These are phyloP conservation scores for Pachyrhizus erosus DNA, from an alignment of 306 rosid genomes.

Conservation along the genomic window DNA sequence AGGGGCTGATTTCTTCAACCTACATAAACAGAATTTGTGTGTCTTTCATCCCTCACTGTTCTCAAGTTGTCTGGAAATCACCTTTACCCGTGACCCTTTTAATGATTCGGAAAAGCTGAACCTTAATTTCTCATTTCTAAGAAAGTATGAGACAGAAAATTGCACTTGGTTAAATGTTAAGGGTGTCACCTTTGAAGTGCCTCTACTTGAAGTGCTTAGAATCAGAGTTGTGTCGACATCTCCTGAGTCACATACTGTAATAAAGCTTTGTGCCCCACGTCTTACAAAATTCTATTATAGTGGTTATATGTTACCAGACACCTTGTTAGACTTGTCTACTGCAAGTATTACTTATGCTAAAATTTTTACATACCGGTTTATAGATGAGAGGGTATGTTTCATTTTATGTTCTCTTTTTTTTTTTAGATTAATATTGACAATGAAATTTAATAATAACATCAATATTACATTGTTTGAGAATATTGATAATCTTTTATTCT, in stretches of 20 bases:
- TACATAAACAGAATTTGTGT: no score
- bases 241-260: background rate
- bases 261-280: background rate
- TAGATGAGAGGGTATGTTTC: no score
- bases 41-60: background rate
- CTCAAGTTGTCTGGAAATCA: background rate
- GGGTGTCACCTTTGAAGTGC: conserved; percentile 21
- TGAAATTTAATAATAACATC: no score
- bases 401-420: no score
- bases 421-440: no score
- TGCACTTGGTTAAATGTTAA: conserved; percentile 10
- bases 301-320: background rate
- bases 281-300: background rate
- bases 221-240: background rate
- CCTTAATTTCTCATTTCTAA: conserved; percentile 8
- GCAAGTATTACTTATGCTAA: background rate
- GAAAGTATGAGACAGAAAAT: background rate
- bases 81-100: background rate
- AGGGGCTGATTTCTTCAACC: no score
- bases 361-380: background rate
- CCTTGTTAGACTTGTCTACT: background rate
- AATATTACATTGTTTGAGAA: no score
- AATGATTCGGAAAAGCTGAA: background rate
- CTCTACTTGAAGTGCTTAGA: conserved; percentile 23
- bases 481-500: no score